Evolutionary conservation across 768 basidiomycete species (phyloP).

Genomic region (Psilocybe azurescens): DNA sequence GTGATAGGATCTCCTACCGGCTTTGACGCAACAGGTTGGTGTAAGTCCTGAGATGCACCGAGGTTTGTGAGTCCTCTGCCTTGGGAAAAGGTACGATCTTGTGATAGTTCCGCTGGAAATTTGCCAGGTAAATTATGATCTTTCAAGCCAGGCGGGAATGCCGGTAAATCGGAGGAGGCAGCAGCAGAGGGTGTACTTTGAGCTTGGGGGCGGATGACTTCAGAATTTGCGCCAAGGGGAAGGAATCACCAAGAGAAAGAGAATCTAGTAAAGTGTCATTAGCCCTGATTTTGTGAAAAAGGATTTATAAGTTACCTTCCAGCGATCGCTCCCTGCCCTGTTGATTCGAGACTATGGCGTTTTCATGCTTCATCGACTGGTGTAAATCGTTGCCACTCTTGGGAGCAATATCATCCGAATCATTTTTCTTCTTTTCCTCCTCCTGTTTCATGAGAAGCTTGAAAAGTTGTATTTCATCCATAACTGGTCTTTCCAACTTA

Average conservation of each 20-base stretch:
- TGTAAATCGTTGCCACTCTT: not conserved
- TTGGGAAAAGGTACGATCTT: constrained; percentile 1
- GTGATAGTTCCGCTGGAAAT: not conserved
- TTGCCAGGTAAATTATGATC: constrained; percentile 6
- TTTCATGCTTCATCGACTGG: not conserved
- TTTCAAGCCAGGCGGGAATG: constrained; percentile 7
- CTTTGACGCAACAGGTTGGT: constrained; percentile 14
- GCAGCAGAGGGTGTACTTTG: not conserved
- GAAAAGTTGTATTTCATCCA: constrained; percentile 88
- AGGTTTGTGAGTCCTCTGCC: constrained; percentile 4
- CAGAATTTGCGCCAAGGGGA: not conserved
- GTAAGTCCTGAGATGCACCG: constrained; percentile 16
- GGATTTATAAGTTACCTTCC: not conserved
- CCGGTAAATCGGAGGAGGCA: not conserved
- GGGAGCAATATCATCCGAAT: not conserved
- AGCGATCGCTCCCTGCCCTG: not conserved
- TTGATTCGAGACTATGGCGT: not conserved
- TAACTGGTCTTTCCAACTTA: constrained; percentile 29
- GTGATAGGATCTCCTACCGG: constrained; percentile 27
- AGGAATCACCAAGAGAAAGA: not conserved
- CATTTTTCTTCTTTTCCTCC: constrained; percentile 38
- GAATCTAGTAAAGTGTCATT: not conserved
- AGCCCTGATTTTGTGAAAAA: not conserved
- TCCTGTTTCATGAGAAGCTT: constrained; percentile 84
- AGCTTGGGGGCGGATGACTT: not conserved